Base-by-base conservation (phyloP, 495 filamentous ascomycete genomes). In the Jackrogersella multiformis region DNA sequence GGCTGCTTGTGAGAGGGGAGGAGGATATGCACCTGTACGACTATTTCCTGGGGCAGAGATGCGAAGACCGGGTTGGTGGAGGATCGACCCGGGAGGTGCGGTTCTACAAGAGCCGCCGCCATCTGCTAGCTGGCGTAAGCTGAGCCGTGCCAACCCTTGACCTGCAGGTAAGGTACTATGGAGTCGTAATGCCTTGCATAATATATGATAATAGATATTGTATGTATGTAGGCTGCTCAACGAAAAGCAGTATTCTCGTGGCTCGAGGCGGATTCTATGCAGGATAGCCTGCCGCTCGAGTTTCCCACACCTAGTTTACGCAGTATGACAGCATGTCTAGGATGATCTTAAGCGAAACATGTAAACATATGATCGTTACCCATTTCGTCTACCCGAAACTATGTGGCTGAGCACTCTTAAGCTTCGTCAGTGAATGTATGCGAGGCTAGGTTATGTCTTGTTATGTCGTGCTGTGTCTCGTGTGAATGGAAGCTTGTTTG, bases 361-460 rank as follows among this genome's bases (percentile, higher is more conserved):
- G 15, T 16, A 38, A 20, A 58, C 45, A 42, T 15, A 53, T 35
- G 6, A 55, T 38, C 32, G 32, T 15, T 59, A 12, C 30, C 46
- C 48, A 24, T 44, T 36, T 57, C 34, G 15, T 61, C 24, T 61
- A 44, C 36, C 13, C 28, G 44, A 53, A 62, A 61, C 52, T 9
- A 21, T 13, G 52, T 62, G 57, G 57, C 58, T 57, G 5, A 68
- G 58, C 26, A 23, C 20, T 56, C 10, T 52, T 32, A 42, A 68
- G 65, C 58, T 57, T 68, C 65, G 58, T 58, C 52, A 58, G 65
- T 56, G 20, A 46, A 46, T 24, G 55, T 34, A 53, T 44, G 45
- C 15, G 55, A 59, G 38, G 26, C 51, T 56, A 32, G 41, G 36
- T 57, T 46, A 24, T 68, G 49, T 53, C 16, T 53, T 38, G 49